Evolutionary conservation across 1,139 yeast genomes (phyloP).

Genomic region (Candida freyschussii): DNA sequence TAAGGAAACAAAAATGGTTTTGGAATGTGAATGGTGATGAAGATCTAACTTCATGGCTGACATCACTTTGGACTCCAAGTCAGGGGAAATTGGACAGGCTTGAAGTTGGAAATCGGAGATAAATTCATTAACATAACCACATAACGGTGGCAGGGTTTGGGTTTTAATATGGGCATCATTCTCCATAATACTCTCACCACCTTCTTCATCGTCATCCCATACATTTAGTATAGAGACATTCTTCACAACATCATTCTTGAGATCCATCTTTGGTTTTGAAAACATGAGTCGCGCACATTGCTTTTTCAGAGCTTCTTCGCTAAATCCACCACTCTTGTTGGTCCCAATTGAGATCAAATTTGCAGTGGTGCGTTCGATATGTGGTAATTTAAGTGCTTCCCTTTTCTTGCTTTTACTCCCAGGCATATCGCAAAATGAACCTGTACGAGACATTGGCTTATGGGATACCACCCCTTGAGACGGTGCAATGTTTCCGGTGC

Average conservation of each 20-base stretch:
- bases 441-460: too few species aligned
- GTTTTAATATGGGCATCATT: neutral
- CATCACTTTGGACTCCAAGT: constrained; percentile 47
- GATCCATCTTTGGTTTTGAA: too few species aligned
- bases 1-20: constrained; percentile 38
- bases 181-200: neutral
- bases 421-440: too few species aligned
- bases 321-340: too few species aligned
- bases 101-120: constrained; percentile 33
- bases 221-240: constrained; percentile 16
- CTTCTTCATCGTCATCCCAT: constrained; percentile 10
- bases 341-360: constrained; percentile 15
- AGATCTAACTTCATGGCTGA: constrained; percentile 55
- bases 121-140: constrained; percentile 23
- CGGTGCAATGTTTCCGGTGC: constrained; percentile 2
- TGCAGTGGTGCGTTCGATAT: constrained; percentile 19
- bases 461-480: too few species aligned
- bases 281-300: too few species aligned
- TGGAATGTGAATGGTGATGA: constrained; percentile 22
- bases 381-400: constrained; percentile 19
- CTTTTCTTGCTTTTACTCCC: constrained; percentile 12
- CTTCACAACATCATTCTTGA: constrained; percentile 11
- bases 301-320: too few species aligned
- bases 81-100: constrained; percentile 39
- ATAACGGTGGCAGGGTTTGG: constrained; percentile 20